Evolutionary conservation across 345 rosid species (phyloP), one percentile per base, ranked within the genome.

Genomic region (Isatis tinctoria): DNA sequence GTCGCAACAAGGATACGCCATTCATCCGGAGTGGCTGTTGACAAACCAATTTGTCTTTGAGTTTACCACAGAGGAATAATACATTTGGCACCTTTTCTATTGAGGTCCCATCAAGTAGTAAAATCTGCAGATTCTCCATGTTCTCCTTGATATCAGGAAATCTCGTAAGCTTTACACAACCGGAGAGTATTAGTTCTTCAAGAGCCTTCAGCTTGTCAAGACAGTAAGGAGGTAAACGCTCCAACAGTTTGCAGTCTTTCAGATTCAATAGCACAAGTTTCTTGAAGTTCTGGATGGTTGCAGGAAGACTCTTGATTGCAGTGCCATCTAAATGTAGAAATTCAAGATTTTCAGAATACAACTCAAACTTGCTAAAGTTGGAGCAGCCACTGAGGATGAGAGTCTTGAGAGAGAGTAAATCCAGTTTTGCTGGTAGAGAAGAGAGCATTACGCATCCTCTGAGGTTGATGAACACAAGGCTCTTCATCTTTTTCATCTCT

Each of bases 181-280:
- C 62, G 36, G 72, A 67, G 49, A 67, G 61, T 51, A 37, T 67
- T 11, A 67, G 10, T 41, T 70, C 74, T 57, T 70, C 26, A 59
- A 69, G 53, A 69, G 54, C 22, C 9, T 56, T 57, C 8, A 69
- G 56, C 26, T 40, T 41, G 12, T 30, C 11, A 10, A 69, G 51
- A 28, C 54, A n/a, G 2, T 28, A 41, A 7, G 74, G 74, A 7
- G 74, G 74, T 41, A 69, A 65, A 57, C 0, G 7, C 12, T 26
- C 28, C 2, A 69, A 18, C 64, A 4, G 17, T 40, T 40, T 26
- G 56, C 74, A 39, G 43, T 39, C 5, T 39, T 10, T 39, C 14
- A 39, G 2, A 39, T 39, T 39, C 13, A 39, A 3, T 10, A 11
- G 11, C 43, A 39, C 13, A 39, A 39, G 14, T 11, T 39, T 39